Evolutionary conservation across 352 stramenopile genomes (phyloP).

Genomic region (Phytophthora hybrid): DNA sequence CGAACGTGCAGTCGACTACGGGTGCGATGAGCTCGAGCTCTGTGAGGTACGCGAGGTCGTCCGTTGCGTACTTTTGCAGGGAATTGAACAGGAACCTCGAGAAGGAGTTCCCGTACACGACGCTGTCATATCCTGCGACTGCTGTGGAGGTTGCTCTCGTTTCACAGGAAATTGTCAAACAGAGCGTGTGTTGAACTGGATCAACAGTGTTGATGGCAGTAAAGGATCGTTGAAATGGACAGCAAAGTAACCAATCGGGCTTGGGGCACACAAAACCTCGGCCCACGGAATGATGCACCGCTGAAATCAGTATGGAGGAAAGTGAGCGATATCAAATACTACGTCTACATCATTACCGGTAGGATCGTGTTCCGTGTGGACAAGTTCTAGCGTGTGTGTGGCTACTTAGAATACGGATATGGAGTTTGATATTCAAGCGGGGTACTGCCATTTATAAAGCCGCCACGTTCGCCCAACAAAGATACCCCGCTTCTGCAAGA

Average conservation of each 20-base stretch:
- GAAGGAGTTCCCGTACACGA: slow-evolving; percentile 35
- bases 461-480: too few species aligned
- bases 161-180: neutral
- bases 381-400: too few species aligned
- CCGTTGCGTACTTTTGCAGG: slow-evolving; percentile 25
- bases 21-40: slow-evolving; percentile 33
- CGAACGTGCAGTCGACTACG: slow-evolving; percentile 34
- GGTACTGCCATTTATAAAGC: too few species aligned
- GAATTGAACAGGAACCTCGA: slow-evolving; percentile 34
- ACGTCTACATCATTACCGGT: too few species aligned
- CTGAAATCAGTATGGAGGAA: neutral
- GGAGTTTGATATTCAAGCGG: too few species aligned
- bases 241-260: neutral
- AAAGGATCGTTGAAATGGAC: neutral
- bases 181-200: neutral
- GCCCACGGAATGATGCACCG: neutral
- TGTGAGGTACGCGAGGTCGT: slow-evolving; percentile 37
- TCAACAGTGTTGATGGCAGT: neutral
- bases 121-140: slow-evolving; percentile 13
- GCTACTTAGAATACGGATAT: too few species aligned
- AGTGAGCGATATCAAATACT: too few species aligned
- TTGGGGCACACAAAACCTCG: neutral
- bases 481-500: too few species aligned
- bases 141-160: neutral
- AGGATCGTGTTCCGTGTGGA: too few species aligned